Conservation (phyloP, 495 filamentous ascomycete genomes). For the Neohortaea acidophila region DNA sequence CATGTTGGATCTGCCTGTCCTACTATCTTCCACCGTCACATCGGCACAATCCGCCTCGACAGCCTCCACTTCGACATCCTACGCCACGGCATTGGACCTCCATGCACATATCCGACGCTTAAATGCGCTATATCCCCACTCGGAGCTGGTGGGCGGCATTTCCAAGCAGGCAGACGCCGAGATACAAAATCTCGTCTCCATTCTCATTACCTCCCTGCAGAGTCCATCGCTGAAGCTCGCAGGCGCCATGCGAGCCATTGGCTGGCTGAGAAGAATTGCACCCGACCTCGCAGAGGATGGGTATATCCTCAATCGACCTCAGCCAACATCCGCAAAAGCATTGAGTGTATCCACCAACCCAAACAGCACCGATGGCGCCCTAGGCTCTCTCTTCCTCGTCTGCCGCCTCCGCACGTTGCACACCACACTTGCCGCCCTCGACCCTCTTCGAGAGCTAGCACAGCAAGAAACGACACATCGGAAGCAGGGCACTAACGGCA, state of each 20-base stretch:
- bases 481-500: conserved; percentile 9
- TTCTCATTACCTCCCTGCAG: conserved; percentile 65
- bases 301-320: neutral
- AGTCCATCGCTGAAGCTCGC: conserved; percentile 71
- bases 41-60: conserved; percentile 25
- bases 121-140: conserved; percentile 66
- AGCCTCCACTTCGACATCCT: conserved; percentile 41
- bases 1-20: conserved; percentile 76
- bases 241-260: conserved; percentile 77
- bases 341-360: conserved; percentile 4
- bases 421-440: conserved; percentile 65
- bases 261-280: conserved; percentile 75
- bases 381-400: conserved; percentile 76
- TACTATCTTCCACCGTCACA: conserved; percentile 63
- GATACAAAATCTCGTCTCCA: conserved; percentile 77
- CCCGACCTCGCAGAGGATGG: conserved; percentile 44
- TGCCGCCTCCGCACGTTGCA: conserved; percentile 70
- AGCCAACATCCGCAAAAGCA: conserved; percentile 1
- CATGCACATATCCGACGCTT: conserved; percentile 87
- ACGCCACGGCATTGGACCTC: conserved; percentile 80
- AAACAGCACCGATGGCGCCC: conserved; percentile 34
- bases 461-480: conserved; percentile 58
- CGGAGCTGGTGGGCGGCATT: conserved; percentile 56
- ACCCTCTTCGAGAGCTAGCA: conserved; percentile 73
- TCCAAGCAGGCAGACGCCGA: conserved; percentile 65